These are phyloP conservation scores for Carex pumila DNA, from an alignment of 176 grass and related monocot genomes.

Conservation along the genomic window DNA sequence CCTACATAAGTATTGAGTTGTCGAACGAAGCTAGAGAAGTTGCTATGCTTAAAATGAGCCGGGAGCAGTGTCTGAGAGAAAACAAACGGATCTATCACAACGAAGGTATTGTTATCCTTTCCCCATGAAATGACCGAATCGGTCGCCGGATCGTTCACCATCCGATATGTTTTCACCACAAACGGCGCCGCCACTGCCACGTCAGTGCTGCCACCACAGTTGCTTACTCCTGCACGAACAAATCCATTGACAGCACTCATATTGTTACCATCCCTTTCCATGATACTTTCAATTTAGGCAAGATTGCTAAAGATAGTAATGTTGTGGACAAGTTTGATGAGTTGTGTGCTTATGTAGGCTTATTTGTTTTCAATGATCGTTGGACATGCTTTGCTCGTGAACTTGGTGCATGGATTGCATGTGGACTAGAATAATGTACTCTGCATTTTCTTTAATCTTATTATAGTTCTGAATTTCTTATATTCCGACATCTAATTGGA, in stretches of 20 bases:
- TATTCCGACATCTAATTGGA: no score
- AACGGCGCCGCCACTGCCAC: conserved; percentile 37
- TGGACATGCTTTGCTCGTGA: neutral
- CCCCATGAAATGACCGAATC: conserved; percentile 68
- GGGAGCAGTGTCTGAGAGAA: conserved; percentile 76
- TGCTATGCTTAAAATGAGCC: conserved; percentile 82
- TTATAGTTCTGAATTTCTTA: neutral
- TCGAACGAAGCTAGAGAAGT: conserved; percentile 92
- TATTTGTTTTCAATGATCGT: neutral
- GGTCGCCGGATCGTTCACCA: conserved; percentile 69
- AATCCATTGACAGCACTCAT: neutral
- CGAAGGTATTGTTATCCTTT: conserved; percentile 63
- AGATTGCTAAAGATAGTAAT: conserved; percentile 25
- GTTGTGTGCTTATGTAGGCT: neutral
- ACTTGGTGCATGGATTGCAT: neutral
- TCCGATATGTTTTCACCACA: conserved; percentile 75
- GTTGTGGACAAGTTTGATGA: neutral
- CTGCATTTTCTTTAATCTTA: neutral
- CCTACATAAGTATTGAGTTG: conserved; percentile 93
- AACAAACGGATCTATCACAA: conserved; percentile 65
- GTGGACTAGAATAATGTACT: neutral
- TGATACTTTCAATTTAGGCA: neutral
- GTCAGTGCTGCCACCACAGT: neutral
- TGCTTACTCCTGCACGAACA: neutral
- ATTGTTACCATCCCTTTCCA: conserved; percentile 11